Evolutionary conservation across 2,329 filamentous ascomycete genomes (phyloP).

Genomic region (Magnaporthiopsis incrustans): DNA sequence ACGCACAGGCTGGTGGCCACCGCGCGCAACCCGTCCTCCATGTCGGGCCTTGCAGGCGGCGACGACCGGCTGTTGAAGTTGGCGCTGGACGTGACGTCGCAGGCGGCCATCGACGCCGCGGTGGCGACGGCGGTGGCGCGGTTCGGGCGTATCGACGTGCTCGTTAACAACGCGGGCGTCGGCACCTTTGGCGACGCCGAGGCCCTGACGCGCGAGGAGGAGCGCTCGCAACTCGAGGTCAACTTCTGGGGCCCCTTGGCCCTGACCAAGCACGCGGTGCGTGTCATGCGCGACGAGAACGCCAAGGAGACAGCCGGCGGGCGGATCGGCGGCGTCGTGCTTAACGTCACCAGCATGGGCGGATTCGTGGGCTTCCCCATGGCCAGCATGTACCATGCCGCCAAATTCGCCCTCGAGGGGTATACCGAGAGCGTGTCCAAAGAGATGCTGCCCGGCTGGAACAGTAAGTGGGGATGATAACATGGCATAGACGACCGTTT

Average conservation of each 20-base stretch:
- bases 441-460: constrained; percentile 34
- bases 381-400: constrained; percentile 30
- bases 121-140: constrained; percentile 5
- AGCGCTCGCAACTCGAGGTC: constrained; percentile 20
- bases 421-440: constrained; percentile 36
- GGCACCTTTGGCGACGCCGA: constrained; percentile 28
- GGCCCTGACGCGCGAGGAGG: constrained; percentile 10
- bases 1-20: constrained; percentile 37
- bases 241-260: constrained; percentile 21
- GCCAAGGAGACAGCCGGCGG: constrained; percentile 15
- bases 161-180: constrained; percentile 26
- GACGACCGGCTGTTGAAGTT: constrained; percentile 34
- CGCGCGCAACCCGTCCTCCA: no score
- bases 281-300: constrained; percentile 21
- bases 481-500: no score
- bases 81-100: constrained; percentile 38
- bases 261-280: constrained; percentile 19
- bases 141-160: constrained; percentile 11
- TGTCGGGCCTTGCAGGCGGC: no score
- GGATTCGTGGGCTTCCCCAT: constrained; percentile 26
- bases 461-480: constrained; percentile 28
- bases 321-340: constrained; percentile 44
- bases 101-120: constrained; percentile 6
- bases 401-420: constrained; percentile 38
- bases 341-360: constrained; percentile 48